These are phyloP conservation scores for Herpetospermum pedunculosum DNA, from an alignment of 306 rosid species.

Conservation along the genomic window DNA sequence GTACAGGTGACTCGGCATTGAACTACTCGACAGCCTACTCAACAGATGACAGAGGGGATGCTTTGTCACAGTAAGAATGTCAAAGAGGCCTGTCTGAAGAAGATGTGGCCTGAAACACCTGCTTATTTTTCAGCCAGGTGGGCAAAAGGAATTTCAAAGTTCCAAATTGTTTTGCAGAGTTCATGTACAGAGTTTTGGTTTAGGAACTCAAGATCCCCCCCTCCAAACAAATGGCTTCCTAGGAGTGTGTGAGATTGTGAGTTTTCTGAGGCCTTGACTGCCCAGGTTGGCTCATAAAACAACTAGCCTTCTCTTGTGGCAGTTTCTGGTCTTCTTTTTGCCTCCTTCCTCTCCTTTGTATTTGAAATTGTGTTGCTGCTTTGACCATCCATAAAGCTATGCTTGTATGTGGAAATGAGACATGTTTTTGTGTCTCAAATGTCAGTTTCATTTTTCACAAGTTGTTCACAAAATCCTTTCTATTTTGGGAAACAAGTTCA, in stretches of 20 bases:
- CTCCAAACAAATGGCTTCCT: background rate
- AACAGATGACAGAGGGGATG: slow-evolving; percentile 10
- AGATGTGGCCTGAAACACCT: background rate
- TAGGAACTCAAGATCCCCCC: background rate
- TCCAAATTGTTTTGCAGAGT: background rate
- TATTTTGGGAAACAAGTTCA: background rate
- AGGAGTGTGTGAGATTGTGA: background rate
- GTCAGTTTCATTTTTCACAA: background rate
- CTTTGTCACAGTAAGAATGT: slow-evolving; percentile 20
- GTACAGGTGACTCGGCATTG: slow-evolving; percentile 49
- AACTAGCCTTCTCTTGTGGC: slow-evolving; percentile 37
- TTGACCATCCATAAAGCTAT: background rate
- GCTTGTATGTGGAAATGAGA: background rate
- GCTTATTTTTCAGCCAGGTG: background rate
- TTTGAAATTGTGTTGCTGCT: background rate
- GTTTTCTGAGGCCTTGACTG: slow-evolving; percentile 5
- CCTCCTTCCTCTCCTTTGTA: background rate
- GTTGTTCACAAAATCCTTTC: background rate
- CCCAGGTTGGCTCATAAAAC: slow-evolving; percentile 43
- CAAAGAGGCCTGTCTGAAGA: background rate
- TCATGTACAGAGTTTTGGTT: background rate
- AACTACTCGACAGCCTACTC: slow-evolving; percentile 20
- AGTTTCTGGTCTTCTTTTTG: slow-evolving; percentile 19
- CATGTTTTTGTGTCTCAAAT: background rate
- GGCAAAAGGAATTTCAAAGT: background rate